Evolutionary conservation across 345 rosid genomes (phyloP), one percentile per base, ranked within the genome.

Genomic region (Populus davidiana): DNA sequence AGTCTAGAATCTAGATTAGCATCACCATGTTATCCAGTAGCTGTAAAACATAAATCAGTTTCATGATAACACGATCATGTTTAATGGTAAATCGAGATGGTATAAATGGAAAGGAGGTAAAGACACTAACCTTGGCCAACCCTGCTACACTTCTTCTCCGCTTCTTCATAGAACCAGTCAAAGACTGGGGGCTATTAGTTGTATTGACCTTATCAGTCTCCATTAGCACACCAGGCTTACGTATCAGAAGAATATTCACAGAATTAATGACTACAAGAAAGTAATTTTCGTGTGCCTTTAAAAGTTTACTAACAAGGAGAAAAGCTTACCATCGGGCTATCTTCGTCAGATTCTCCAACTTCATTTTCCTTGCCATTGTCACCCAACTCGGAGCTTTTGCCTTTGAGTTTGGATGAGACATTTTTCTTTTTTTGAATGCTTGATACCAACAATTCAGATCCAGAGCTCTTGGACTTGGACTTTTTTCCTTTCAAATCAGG

Each of bases 71-170:
- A 73, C 20, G 59, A 54, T 65, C 36, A 52, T 20, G 21, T 17
- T 7, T 10, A 49, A 61, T 66, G 61, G 69, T 27, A 67, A 66
- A 77, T 54, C 61, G 23, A 47, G 25, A 72, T 65, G 29, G 38
- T n/a, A 52, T 39, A 50, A 56, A 10, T 76, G 12, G 18, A 50
- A 49, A 39, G 63, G 29, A 31, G 62, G 35, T 25, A 20, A 54
- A 69, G 69, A 71, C 23, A 36, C 65, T 70, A 75, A 93, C 99
- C 99, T 92, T 96, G 29, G 85, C 86, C 85, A 91, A 83, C 56
- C 94, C 97, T 39, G 92, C 69, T 68, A 87, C 69, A 85, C 90
- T 86, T 88, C 83, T 90, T 85, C 96, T 90, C 71, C 86, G 87
- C 81, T 92, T 93, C 87, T 92, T 90, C 79, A 75, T 44, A 74